Evolutionary conservation across 345 rosid species (phyloP), one percentile per base, ranked within the genome.

Genomic region (Lepidium africanum): DNA sequence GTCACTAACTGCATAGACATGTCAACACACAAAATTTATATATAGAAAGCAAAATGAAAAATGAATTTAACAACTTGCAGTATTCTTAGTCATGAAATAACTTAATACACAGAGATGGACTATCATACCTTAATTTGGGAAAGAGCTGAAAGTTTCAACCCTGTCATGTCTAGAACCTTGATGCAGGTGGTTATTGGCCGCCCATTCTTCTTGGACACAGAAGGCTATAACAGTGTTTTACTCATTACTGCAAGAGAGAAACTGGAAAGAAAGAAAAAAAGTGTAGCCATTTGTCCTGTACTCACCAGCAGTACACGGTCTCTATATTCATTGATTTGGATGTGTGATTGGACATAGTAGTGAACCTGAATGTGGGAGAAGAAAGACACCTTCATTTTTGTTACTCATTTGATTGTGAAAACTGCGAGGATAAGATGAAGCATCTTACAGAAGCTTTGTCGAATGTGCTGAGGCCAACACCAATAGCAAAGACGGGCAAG

Each of bases 81-180:
- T 39, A 46, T 46, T 32, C 15, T 7, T 37, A 14, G 3, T 13
- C 13, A 42, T 6, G 38, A 68, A 23, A 12, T 19, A 70, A 42
- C 30, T 61, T 61, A n/a, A 33, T 71, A 7, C 8, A 2, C 10
- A 37, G n/a, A 70, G 10, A 55, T 53, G 40, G 25, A 62, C 9
- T 14, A 55, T 21, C 38, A 39, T 75, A 91, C 96, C 96, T 89
- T 94, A 74, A 89, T 86, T 69, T 94, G 94, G 82, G 82, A 84
- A 25, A 90, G 77, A 4, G 97, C 95, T 37, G 97, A 88, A 74
- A 94, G 82, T 81, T 81, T 91, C 65, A 91, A 73, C 57, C 99
- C 99, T 43, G 97, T 82, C 97, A 94, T 91, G 75, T 94, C 99
- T 39, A 94, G 73, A 80, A 94, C 83, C 79, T 94, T 94, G 57